phyloP scores from a whole-genome alignment of 257 asterid genomes.

The Nicotiana tomentosiformis region DNA sequence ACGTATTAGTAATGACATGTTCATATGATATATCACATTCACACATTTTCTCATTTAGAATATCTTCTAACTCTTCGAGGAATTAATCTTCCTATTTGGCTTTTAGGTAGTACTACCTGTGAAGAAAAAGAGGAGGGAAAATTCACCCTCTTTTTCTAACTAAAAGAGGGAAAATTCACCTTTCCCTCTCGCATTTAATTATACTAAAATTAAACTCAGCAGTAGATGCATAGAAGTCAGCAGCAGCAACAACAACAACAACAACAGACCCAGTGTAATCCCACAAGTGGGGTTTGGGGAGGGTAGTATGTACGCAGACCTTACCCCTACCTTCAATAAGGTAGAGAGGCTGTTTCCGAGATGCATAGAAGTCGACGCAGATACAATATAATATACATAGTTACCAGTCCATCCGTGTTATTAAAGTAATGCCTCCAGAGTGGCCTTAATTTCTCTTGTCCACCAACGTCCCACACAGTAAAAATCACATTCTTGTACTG shows the following conservation, averaged over 20 bases:
- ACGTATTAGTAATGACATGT: not conserved
- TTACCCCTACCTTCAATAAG: too few species aligned
- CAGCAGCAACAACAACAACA: not conserved
- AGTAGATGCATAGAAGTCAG: not conserved
- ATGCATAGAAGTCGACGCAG: too few species aligned
- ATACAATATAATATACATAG: not conserved
- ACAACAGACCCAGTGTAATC: too few species aligned
- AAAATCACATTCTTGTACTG: constrained; percentile 90
- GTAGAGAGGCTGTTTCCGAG: too few species aligned
- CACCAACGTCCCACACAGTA: constrained; percentile 99
- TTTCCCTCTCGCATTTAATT: not conserved
- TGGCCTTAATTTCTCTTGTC: constrained; percentile 94
- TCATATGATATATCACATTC: not conserved
- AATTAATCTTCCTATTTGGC: not conserved
- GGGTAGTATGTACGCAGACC: too few species aligned
- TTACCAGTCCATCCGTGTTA: constrained; percentile 96
- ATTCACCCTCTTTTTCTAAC: not conserved
- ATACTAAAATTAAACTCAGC: not conserved
- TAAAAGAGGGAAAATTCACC: not conserved
- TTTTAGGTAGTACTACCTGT: not conserved
- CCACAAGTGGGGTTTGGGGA: too few species aligned
- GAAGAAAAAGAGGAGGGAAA: not conserved
- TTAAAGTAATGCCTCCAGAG: constrained; percentile 97
- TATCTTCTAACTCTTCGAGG: not conserved
- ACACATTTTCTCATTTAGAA: not conserved